Evolutionary conservation across 495 filamentous ascomycete genomes (phyloP).

Genomic region (Annulohypoxylon bovei): DNA sequence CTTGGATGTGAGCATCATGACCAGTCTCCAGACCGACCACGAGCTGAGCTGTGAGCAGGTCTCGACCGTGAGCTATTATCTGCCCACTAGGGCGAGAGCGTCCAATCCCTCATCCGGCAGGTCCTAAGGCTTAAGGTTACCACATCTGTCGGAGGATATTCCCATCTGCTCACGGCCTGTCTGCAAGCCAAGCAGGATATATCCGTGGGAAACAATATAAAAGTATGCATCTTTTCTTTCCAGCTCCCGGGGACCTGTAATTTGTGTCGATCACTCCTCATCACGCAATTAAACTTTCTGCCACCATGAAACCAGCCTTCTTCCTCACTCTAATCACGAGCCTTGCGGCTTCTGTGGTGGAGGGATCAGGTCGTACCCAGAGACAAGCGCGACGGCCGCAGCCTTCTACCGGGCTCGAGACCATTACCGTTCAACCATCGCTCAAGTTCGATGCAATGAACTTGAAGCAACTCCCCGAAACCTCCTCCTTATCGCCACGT

Average conservation of each 20-base stretch:
- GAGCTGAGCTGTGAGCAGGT: conserved; percentile 34
- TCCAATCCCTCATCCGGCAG: conserved; percentile 40
- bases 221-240: conserved; percentile 25
- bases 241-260: conserved; percentile 28
- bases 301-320: conserved; percentile 50
- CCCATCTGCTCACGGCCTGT: conserved; percentile 10
- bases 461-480: conserved; percentile 41
- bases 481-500: conserved; percentile 38
- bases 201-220: conserved; percentile 26
- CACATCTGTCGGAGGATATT: conserved; percentile 20
- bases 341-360: conserved; percentile 41
- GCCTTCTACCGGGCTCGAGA: conserved; percentile 29
- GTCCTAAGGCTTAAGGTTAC: conserved; percentile 33
- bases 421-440: conserved; percentile 34
- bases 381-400: conserved; percentile 32
- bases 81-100: conserved; percentile 31
- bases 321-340: conserved; percentile 46
- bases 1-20: conserved; percentile 20
- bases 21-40: conserved; percentile 26
- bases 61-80: conserved; percentile 34
- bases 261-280: conserved; percentile 28
- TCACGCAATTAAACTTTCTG: conserved; percentile 27
- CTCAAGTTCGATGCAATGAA: conserved; percentile 36
- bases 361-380: conserved; percentile 11
- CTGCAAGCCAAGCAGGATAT: conserved; percentile 25